phyloP scores from a whole-genome alignment of 2,329 filamentous ascomycete species.

The Ambrosiella xylebori region DNA sequence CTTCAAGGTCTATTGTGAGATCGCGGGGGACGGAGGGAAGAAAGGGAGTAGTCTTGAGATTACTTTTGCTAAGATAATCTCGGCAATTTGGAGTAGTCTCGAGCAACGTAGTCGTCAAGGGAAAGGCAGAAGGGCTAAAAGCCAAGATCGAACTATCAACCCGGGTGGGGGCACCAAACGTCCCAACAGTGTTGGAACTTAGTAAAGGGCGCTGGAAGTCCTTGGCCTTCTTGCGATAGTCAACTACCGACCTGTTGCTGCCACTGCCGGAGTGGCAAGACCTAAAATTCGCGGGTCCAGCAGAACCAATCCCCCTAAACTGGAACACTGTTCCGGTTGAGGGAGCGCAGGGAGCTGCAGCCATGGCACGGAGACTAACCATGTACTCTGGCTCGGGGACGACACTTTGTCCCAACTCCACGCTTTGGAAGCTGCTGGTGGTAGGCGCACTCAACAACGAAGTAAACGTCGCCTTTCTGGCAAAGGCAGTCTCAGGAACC shows the following conservation, averaged over 20 bases:
- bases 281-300: not conserved
- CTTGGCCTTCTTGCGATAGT: not conserved
- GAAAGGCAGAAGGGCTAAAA: not conserved
- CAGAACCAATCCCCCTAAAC: not conserved
- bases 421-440: not conserved
- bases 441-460: not conserved
- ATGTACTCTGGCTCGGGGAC: slow-evolving; percentile 10
- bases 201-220: not conserved
- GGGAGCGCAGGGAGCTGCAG: not conserved
- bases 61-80: not conserved
- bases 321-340: not conserved
- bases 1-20: slow-evolving; percentile 9
- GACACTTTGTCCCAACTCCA: not conserved
- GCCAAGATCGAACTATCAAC: slow-evolving; percentile 4
- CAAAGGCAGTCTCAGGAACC: not conserved
- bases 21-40: not conserved
- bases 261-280: not conserved
- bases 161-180: not conserved
- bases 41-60: too few species aligned
- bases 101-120: not conserved
- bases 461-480: not conserved
- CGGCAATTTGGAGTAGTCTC: not conserved
- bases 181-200: not conserved
- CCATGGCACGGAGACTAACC: slow-evolving; percentile 7
- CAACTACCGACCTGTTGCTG: not conserved